phyloP scores from a whole-genome alignment of 2,329 filamentous ascomycete genomes.

The Colletotrichum sp. region DNA sequence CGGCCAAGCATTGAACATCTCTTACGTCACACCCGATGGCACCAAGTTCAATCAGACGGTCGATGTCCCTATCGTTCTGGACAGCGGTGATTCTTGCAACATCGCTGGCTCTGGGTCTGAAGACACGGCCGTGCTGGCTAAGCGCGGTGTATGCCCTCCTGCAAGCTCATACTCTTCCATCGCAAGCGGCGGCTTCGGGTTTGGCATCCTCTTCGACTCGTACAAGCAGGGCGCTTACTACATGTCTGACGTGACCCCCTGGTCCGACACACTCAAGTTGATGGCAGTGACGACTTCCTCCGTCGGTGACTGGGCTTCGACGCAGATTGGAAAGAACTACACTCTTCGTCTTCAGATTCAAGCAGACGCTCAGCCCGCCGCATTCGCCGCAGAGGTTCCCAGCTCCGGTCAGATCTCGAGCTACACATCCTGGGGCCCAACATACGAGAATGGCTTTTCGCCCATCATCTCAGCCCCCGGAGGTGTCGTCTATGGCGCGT shows the following conservation, averaged over 20 bases:
- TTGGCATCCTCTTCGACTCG: slow-evolving; percentile 19
- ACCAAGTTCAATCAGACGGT: slow-evolving; percentile 20
- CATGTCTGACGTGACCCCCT: background rate
- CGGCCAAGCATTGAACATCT: slow-evolving; percentile 13
- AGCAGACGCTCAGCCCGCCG: slow-evolving; percentile 5
- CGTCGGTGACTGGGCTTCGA: slow-evolving; percentile 18
- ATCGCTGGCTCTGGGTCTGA: background rate
- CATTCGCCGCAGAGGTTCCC: slow-evolving; percentile 3
- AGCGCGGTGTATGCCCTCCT: slow-evolving; percentile 15
- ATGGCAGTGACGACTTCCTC: slow-evolving; percentile 15
- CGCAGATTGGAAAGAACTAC: slow-evolving; percentile 3
- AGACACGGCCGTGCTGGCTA: slow-evolving; percentile 9
- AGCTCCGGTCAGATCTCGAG: slow-evolving; percentile 21
- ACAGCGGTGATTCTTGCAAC: slow-evolving; percentile 23
- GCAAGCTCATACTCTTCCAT: background rate
- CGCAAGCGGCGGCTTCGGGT: slow-evolving; percentile 13
- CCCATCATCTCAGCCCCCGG: slow-evolving; percentile 23
- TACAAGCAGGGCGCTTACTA: slow-evolving; percentile 26
- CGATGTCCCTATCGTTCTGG: slow-evolving; percentile 6
- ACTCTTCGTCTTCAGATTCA: slow-evolving; percentile 18
- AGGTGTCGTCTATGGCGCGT: slow-evolving; percentile 24
- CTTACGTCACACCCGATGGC: slow-evolving; percentile 20
- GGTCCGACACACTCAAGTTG: slow-evolving; percentile 1
- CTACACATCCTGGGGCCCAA: slow-evolving; percentile 26
- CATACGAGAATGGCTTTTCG: slow-evolving; percentile 26